Evolutionary conservation across 371 early-diverging fungal species (phyloP).

Genomic region (Haplosporangium sp.): DNA sequence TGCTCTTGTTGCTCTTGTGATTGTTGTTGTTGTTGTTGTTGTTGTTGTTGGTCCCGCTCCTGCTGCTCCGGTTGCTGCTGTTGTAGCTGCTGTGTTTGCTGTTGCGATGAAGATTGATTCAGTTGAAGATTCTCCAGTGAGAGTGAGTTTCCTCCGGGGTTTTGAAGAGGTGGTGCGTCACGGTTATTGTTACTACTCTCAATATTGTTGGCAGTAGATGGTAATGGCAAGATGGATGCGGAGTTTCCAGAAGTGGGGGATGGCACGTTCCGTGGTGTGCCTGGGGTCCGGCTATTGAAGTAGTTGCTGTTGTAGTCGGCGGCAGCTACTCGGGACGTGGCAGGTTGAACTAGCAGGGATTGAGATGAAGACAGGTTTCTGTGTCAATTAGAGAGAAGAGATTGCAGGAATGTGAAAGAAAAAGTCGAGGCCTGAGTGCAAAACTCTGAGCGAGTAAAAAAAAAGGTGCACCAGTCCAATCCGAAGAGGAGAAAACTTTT

Average conservation of each 20-base stretch:
- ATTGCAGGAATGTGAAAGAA: background rate
- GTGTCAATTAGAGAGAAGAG: background rate
- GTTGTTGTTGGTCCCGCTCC: conserved; percentile 1
- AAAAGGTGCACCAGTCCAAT: no score
- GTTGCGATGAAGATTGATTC: conserved; percentile 7
- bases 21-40: conserved; percentile 7
- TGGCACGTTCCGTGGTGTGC: background rate
- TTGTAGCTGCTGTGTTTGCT: conserved; percentile 2
- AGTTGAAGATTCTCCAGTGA: conserved; percentile 16
- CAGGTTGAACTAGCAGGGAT: background rate
- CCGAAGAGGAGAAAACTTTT: no score
- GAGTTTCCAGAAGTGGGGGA: background rate
- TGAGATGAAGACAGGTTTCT: no score
- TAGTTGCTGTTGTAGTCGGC: conserved; percentile 29
- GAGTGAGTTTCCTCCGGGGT: conserved; percentile 15
- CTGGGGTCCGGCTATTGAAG: background rate
- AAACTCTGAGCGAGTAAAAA: no score
- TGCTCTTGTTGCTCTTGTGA: conserved; percentile 10
- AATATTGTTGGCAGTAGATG: conserved; percentile 1
- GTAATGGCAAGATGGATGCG: background rate
- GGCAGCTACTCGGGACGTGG: conserved; percentile 1
- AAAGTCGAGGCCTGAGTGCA: no score
- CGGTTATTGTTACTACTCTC: conserved; percentile 7
- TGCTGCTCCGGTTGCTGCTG: conserved; percentile 14
- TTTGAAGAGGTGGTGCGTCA: no score